phyloP scores from a whole-genome alignment of 495 filamentous ascomycete species.

The Penicillium turbatum region DNA sequence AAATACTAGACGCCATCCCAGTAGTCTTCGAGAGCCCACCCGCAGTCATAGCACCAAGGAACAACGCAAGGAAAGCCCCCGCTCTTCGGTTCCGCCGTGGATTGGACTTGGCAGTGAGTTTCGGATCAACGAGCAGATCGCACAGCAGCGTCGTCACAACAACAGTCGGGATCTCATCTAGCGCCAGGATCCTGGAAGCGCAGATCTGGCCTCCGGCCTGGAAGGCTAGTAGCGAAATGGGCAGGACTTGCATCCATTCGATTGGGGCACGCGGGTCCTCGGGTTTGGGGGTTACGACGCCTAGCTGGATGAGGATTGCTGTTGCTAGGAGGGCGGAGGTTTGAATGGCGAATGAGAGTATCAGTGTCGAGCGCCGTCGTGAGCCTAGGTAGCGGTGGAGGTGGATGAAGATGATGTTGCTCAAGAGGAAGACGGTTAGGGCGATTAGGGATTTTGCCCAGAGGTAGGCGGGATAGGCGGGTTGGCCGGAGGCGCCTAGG shows the following conservation, averaged over 20 bases:
- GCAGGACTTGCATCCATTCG: conserved; percentile 35
- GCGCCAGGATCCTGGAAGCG: conserved; percentile 53
- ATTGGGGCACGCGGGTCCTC: conserved; percentile 34
- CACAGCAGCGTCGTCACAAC: conserved; percentile 65
- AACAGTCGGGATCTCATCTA: conserved; percentile 65
- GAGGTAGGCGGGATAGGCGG: conserved; percentile 33
- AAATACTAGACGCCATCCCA: conserved; percentile 31
- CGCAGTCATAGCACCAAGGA: conserved; percentile 38
- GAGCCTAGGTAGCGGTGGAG: conserved; percentile 25
- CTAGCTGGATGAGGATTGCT: conserved; percentile 47
- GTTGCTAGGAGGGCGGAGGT: conserved; percentile 48
- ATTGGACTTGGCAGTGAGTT: conserved; percentile 23
- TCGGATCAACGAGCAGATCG: conserved; percentile 47
- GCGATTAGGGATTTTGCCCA: conserved; percentile 44
- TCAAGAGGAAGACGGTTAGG: conserved; percentile 27
- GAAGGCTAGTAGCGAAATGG: conserved; percentile 60
- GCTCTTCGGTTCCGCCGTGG: conserved; percentile 32
- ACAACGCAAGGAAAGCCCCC: conserved; percentile 32
- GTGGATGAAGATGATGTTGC: conserved; percentile 37
- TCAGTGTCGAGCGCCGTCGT: conserved; percentile 47
- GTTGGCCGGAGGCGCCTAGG: conserved; percentile 35
- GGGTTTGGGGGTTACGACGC: conserved; percentile 33
- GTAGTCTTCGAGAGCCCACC: conserved; percentile 32
- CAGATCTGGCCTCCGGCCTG: conserved; percentile 67
- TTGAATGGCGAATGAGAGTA: conserved; percentile 54